These are phyloP conservation scores for Malus asiatica DNA, from an alignment of 306 rosid species.

Conservation along the genomic window DNA sequence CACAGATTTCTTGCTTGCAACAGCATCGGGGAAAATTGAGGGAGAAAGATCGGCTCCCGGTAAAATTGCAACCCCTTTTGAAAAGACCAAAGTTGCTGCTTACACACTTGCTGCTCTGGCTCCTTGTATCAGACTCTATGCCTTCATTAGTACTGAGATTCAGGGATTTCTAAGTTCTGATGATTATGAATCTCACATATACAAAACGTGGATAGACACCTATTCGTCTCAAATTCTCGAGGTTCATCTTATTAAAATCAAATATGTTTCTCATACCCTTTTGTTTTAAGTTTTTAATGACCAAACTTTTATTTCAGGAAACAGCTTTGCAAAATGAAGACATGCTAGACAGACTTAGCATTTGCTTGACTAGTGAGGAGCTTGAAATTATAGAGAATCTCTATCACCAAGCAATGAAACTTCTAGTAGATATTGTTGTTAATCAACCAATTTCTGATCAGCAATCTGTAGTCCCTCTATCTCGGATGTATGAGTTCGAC, in stretches of 20 bases:
- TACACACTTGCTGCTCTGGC: slow-evolving; percentile 18
- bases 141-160: background rate
- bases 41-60: slow-evolving; percentile 3
- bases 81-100: slow-evolving; percentile 21
- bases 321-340: slow-evolving; percentile 10
- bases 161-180: slow-evolving; percentile 1
- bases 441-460: slow-evolving; percentile 9
- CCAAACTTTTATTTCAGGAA: slow-evolving; percentile 3
- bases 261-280: background rate
- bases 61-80: slow-evolving; percentile 14
- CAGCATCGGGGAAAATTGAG: slow-evolving; percentile 22
- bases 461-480: slow-evolving; percentile 14
- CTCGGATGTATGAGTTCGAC: background rate
- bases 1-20: slow-evolving; percentile 14
- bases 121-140: slow-evolving; percentile 14
- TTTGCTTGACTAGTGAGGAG: slow-evolving; percentile 19
- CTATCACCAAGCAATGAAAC: slow-evolving; percentile 20
- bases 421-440: slow-evolving; percentile 9
- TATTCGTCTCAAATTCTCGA: slow-evolving; percentile 5
- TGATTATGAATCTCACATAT: background rate
- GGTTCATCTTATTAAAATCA: background rate
- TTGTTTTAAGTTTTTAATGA: background rate
- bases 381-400: slow-evolving; percentile 13
- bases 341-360: slow-evolving; percentile 15
- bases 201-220: slow-evolving; percentile 10